phyloP scores from a whole-genome alignment of 2,329 filamentous ascomycete genomes.

The Pezicula radicicola region DNA sequence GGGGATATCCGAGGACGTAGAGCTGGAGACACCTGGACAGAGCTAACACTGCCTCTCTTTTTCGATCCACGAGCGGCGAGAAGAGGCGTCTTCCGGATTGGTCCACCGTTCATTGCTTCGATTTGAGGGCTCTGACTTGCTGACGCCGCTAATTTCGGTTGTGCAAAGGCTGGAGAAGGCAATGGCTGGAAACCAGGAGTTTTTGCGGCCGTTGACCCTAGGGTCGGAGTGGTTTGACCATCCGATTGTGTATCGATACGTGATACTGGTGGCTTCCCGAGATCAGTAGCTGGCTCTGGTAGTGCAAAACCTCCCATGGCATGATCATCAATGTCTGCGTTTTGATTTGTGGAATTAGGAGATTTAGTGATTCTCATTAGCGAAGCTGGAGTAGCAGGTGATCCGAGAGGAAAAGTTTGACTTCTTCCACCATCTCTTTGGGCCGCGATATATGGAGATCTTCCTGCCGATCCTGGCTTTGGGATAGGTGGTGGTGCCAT shows the following conservation, averaged over 20 bases:
- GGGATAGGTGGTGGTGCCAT: slow-evolving; percentile 70
- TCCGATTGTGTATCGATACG: slow-evolving; percentile 51
- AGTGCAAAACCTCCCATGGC: slow-evolving; percentile 66
- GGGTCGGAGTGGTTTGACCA: slow-evolving; percentile 50
- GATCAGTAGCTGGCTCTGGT: slow-evolving; percentile 63
- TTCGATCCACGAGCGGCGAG: slow-evolving; percentile 54
- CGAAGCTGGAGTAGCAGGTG: slow-evolving; percentile 82
- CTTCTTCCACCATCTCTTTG: slow-evolving; percentile 42
- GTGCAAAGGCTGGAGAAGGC: slow-evolving; percentile 41
- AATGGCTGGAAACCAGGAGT: slow-evolving; percentile 33
- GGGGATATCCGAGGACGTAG: slow-evolving; percentile 87
- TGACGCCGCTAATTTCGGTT: slow-evolving; percentile 36
- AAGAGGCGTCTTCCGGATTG: slow-evolving; percentile 49
- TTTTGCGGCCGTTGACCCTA: slow-evolving; percentile 34
- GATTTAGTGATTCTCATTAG: slow-evolving; percentile 68
- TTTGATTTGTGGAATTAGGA: slow-evolving; percentile 36
- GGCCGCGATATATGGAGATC: slow-evolving; percentile 65
- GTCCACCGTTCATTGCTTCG: slow-evolving; percentile 44
- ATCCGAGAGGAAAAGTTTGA: slow-evolving; percentile 27
- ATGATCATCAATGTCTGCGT: slow-evolving; percentile 44
- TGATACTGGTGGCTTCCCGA: slow-evolving; percentile 44
- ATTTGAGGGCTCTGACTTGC: slow-evolving; percentile 49
- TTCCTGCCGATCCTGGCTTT: slow-evolving; percentile 58
- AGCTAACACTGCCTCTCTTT: slow-evolving; percentile 67
- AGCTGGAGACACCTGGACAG: slow-evolving; percentile 80